Evolutionary conservation across 345 rosid genomes (phyloP).

Genomic region (Cardamine resedifolia): DNA sequence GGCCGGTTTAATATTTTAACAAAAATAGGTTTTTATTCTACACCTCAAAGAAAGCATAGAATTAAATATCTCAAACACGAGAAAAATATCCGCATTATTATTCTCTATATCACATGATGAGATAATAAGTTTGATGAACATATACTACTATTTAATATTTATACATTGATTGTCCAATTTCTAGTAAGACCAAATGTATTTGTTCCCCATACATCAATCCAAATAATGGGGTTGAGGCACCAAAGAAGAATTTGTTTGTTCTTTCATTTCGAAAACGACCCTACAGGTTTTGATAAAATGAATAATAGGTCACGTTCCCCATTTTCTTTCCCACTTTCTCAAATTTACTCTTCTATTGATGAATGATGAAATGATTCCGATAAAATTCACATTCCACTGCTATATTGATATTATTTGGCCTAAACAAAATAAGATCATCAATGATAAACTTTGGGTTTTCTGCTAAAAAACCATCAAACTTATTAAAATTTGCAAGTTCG

Average conservation of each 20-base stretch:
- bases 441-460: no score
- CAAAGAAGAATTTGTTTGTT: no score
- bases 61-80: neutral
- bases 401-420: no score
- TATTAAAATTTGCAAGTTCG: no score
- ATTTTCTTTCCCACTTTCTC: slow-evolving; percentile 20
- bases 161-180: no score
- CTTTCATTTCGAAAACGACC: slow-evolving; percentile 17
- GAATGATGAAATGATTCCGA: neutral
- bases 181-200: slow-evolving; percentile 4
- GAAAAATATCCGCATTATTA: no score
- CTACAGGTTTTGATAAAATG: slow-evolving; percentile 8
- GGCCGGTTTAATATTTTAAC: neutral
- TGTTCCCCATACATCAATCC: neutral
- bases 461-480: no score
- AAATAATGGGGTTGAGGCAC: slow-evolving; percentile 8
- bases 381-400: slow-evolving; percentile 10
- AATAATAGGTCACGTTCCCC: slow-evolving; percentile 26
- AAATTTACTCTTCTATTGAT: neutral
- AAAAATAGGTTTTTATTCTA: neutral
- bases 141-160: no score
- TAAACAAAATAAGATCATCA: no score
- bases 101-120: no score
- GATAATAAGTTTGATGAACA: no score
- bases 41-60: neutral